Evolutionary conservation across 495 filamentous ascomycete genomes (phyloP), one percentile per base, ranked within the genome.

Genomic region (Podospora conica): DNA sequence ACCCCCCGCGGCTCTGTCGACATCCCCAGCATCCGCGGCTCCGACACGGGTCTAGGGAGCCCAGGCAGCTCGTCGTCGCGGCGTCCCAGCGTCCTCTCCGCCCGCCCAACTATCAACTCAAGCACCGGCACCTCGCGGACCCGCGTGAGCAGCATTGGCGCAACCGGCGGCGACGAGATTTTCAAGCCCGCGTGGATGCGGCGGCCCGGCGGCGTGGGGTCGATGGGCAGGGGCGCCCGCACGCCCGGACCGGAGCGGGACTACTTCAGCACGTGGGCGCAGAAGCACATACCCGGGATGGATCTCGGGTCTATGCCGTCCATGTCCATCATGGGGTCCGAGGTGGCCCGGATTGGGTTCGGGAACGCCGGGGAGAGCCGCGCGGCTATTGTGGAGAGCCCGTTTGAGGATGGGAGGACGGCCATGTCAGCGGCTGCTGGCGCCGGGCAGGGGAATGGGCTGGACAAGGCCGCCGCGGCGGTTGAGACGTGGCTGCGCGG

Each of bases 401-500:
- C 81, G 0, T 79, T 80, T 33, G 79, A 80, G 28, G 76, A 79
- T 7, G 78, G 79, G 1, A 71, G 76, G n/a, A 78, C 78, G 28
- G 73, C 70, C 4, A 60, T 71, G 6, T 70, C 76, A 9, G 65
- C 73, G 15, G 54, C 63, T 15, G 29, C 70, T 69, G 29, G 62
- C 68, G 22, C 33, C 0, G 28, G 24, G 9, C 76, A 79, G 54
- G 77, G 76, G 22, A 75, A 75, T 21, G 80, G 77, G 7, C 76
- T 98, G 7, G 93, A 97, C 70, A 90, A 92, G 62, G 86, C 96
- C 2, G 93, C 92, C 0, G 88, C 90, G 12, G 90, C 88, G 12
- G 84, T 98, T 28, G 94, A 97, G 75, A 87, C 88, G 8, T 98
- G 95, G 92, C 82, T 97, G 68, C 81, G 92, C 55, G 91, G 89